Percentiles rank a stretch among this genome's conserved stretches.
Conservation (phyloP, 805 yeast genomes). For the Danielozyma ontarioensis region DNA sequence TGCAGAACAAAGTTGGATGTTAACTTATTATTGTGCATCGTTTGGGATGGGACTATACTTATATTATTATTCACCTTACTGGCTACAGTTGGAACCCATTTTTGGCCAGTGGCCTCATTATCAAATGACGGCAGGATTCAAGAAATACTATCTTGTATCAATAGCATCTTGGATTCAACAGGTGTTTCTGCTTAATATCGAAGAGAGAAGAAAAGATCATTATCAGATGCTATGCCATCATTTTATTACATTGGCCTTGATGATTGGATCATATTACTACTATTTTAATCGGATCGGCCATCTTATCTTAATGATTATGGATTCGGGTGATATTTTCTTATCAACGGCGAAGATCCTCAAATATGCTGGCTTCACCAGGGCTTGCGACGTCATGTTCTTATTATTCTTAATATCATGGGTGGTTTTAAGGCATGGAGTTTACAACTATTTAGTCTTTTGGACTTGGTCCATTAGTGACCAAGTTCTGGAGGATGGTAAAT, state of each 20-base stretch:
- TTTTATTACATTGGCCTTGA: conserved; percentile 65
- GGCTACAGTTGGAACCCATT: conserved; percentile 49
- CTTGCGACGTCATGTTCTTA: conserved; percentile 68
- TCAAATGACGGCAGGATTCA: conserved; percentile 46
- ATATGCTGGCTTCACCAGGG: conserved; percentile 54
- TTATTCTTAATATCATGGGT: conserved; percentile 69
- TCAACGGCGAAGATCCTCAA: conserved; percentile 72
- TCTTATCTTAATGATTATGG: conserved; percentile 74
- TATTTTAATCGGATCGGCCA: conserved; percentile 77
- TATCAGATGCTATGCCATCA: conserved; percentile 87
- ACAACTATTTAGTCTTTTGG: conserved; percentile 61
- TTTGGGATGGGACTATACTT: conserved; percentile 55
- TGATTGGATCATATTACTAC: conserved; percentile 66
- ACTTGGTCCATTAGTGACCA: conserved; percentile 39
- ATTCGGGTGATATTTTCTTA: conserved; percentile 69
- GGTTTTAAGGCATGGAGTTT: conserved; percentile 64
- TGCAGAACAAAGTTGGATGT: conserved; percentile 83
- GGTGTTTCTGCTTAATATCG: conserved; percentile 69
- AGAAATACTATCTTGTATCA: conserved; percentile 66
- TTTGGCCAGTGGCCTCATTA: conserved; percentile 75
- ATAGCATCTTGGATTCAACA: conserved; percentile 82
- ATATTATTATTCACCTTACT: conserved; percentile 56
- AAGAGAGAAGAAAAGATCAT: conserved; percentile 76
- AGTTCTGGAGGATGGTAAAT: conserved; percentile 43
- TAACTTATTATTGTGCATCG: conserved; percentile 52